A percentile compares a stretch with the other conserved stretches of the same genome.
phyloP scores from a whole-genome alignment of 2,329 filamentous ascomycete species.

The Didymella sp. region DNA sequence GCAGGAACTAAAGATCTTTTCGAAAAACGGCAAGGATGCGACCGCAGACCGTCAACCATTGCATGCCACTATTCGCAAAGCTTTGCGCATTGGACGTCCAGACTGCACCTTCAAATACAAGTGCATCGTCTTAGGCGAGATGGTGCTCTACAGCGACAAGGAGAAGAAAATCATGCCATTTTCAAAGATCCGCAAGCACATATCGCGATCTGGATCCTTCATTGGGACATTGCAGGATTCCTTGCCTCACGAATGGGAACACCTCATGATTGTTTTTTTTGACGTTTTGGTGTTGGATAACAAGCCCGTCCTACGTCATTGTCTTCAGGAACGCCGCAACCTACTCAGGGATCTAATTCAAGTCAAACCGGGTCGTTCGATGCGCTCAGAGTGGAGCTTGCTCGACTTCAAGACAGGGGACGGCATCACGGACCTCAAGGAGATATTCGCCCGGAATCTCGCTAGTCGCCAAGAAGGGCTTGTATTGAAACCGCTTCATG shows the following conservation, averaged over 20 bases:
- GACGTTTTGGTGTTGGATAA: conserved; percentile 66
- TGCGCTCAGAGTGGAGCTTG: conserved; percentile 69
- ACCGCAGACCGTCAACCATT: conserved; percentile 72
- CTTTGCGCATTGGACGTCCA: conserved; percentile 66
- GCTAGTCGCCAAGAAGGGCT: conserved; percentile 75
- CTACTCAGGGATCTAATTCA: conserved; percentile 65
- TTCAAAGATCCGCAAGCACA: conserved; percentile 81
- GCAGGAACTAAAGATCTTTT: conserved; percentile 78
- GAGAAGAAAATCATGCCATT: conserved; percentile 74
- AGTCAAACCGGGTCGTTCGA: conserved; percentile 67
- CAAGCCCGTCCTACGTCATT: conserved; percentile 58
- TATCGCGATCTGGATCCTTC: conserved; percentile 73
- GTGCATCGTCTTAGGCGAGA: conserved; percentile 84
- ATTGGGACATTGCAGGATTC: conserved; percentile 74
- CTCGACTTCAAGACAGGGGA: conserved; percentile 66
- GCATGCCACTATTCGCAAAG: conserved; percentile 68
- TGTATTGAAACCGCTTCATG: conserved; percentile 76
- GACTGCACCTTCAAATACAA: conserved; percentile 66
- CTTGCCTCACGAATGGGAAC: conserved; percentile 61
- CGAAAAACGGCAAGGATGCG: conserved; percentile 90
- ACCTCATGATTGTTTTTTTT: conserved; percentile 68
- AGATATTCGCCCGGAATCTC: conserved; percentile 70
- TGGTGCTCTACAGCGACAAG: conserved; percentile 77
- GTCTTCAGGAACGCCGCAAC: conserved; percentile 66
- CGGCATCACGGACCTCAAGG: conserved; percentile 44